Evolutionary conservation across 2,329 filamentous ascomycete species (phyloP).

Genomic region (Lasiodiplodia sp.): DNA sequence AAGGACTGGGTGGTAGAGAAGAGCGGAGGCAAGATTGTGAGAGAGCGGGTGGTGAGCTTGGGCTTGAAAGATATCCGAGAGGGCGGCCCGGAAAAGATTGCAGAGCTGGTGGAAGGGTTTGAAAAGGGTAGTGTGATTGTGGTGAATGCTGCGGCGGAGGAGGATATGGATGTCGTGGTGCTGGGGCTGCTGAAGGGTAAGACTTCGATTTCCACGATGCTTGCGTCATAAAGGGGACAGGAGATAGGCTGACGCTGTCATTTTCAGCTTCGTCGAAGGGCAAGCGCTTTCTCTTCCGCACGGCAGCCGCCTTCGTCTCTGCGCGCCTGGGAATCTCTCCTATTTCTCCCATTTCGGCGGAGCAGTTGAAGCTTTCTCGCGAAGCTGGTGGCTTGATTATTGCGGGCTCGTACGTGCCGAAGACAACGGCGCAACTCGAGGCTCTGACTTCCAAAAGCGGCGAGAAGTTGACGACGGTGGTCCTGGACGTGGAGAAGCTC

Average conservation of each 20-base stretch:
- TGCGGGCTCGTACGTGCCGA: slow-evolving; percentile 76
- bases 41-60: slow-evolving; percentile 53
- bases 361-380: slow-evolving; percentile 57
- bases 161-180: slow-evolving; percentile 64
- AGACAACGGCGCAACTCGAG: slow-evolving; percentile 64
- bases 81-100: slow-evolving; percentile 54
- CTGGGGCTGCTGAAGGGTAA: slow-evolving; percentile 52
- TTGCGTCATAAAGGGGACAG: neutral
- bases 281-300: slow-evolving; percentile 56
- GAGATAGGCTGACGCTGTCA: neutral
- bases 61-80: slow-evolving; percentile 57
- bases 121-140: slow-evolving; percentile 54
- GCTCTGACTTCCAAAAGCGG: slow-evolving; percentile 50
- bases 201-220: neutral
- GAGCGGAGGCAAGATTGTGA: slow-evolving; percentile 51
- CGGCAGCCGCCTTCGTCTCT: slow-evolving; percentile 57
- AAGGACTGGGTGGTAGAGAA: slow-evolving; percentile 64
- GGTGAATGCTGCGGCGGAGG: slow-evolving; percentile 61
- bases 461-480: slow-evolving; percentile 53
- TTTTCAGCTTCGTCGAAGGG: slow-evolving; percentile 37
- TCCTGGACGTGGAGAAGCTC: slow-evolving; percentile 58
- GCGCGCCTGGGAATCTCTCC: slow-evolving; percentile 61
- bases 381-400: slow-evolving; percentile 80
- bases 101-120: slow-evolving; percentile 49
- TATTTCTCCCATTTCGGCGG: slow-evolving; percentile 59